Evolutionary conservation across 345 rosid species (phyloP).

Genomic region (Brassica carinata): DNA sequence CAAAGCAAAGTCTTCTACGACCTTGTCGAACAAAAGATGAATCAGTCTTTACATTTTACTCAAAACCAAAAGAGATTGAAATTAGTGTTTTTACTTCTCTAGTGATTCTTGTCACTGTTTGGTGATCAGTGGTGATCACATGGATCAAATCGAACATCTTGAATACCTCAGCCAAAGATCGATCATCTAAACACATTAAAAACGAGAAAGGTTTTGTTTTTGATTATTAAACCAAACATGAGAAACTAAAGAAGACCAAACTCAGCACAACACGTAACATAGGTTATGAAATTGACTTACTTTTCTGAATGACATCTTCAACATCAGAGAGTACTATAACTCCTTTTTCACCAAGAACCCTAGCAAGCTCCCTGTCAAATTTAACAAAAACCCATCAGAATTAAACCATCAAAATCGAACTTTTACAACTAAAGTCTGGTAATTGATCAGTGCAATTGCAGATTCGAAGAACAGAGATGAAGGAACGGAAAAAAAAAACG

Average conservation of each 20-base stretch:
- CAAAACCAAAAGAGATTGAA: not conserved
- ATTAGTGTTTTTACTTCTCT: conserved; percentile 55
- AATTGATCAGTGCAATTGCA: conserved; percentile 8
- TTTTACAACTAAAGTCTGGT: not conserved
- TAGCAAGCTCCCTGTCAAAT: conserved; percentile 78
- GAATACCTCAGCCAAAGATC: conserved; percentile 79
- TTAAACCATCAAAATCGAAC: not conserved
- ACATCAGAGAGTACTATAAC: conserved; percentile 65
- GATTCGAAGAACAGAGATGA: not conserved
- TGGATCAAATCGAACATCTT: conserved; percentile 88
- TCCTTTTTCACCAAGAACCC: conserved; percentile 74
- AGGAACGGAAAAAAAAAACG: not conserved
- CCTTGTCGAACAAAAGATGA: conserved; percentile 46
- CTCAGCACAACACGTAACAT: not conserved
- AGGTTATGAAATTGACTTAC: conserved; percentile 38
- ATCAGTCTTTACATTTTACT: not conserved
- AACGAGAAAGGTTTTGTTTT: not conserved
- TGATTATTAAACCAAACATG: not conserved
- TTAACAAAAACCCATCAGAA: not conserved
- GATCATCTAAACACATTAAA: conserved; percentile 52
- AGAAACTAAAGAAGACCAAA: not conserved
- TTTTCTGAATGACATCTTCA: conserved; percentile 75
- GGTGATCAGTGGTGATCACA: conserved; percentile 77
- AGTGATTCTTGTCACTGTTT: conserved; percentile 79
- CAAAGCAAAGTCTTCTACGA: conserved; percentile 87